Evolutionary conservation across 2,329 filamentous ascomycete species (phyloP), one percentile per base, ranked within the genome.

Genomic region (Byssochlamys sp.): DNA sequence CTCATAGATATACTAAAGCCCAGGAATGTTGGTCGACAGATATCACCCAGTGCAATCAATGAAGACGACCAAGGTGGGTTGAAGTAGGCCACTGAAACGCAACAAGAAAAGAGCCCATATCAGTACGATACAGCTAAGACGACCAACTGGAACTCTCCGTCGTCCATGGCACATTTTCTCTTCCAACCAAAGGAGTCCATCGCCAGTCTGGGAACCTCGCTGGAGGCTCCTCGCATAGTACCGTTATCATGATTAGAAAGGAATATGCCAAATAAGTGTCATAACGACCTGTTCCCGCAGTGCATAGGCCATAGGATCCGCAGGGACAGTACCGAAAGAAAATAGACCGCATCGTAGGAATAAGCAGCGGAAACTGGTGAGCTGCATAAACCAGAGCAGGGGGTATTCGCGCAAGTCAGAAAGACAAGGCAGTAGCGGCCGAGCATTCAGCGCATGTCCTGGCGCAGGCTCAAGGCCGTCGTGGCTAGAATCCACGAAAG

Each of bases 71-170:
- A 62, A 31, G 64, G 62, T 61, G 55, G 61, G 55, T 49, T 54
- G 58, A 60, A 62, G 61, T 60, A 60, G 60, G 55, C 45, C 39
- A 19, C 19, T 24, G 53, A 61, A 19, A 58, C 29, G 50, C 54
- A 33, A 26, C 19, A 19, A 60, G 55, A 49, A 35, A 53, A 59
- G 57, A 58, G 33, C 50, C 52, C 51, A 39, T 53, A 58, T 56
- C 64, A 71, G 70, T 73, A 58, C 70, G 65, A 64, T 68, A 55
- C 70, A 73, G 53, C 65, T 19, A 73, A 73, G 70, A 71, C 62
- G 70, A 72, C 70, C 70, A 60, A 67, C 61, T 33, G 55, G 39
- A 45, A 45, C n/a, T 10, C 39, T 39, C 53, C 11, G 29, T 35
- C 52, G 28, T 57, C 55, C 39, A 26, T 4, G 49, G 25, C 33